A percentile compares a stretch with the other conserved stretches of the same genome.
Conservation (phyloP, 2,329 filamentous ascomycete species). For the Ophiocordyceps camponoti-leonardi region DNA sequence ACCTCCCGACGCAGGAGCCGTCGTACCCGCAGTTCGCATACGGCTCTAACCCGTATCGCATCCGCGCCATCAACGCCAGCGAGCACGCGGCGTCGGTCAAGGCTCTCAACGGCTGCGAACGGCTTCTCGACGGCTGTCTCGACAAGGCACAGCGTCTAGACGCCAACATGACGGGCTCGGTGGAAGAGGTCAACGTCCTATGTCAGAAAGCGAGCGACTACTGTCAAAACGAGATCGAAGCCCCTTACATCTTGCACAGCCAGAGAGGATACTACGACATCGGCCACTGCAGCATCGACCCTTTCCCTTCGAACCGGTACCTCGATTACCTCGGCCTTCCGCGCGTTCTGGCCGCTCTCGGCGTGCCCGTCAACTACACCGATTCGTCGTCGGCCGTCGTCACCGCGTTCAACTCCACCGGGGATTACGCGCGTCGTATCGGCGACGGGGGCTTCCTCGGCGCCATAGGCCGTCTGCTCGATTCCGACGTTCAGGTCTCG, state of each 20-base stretch:
- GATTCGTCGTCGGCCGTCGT: conserved; percentile 22
- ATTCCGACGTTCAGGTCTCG: conserved; percentile 48
- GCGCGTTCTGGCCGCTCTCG: conserved; percentile 38
- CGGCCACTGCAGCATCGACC: conserved; percentile 33
- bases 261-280: conserved; percentile 38
- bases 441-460: conserved; percentile 24
- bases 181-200: conserved; percentile 28
- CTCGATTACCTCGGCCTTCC: conserved; percentile 42
- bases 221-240: conserved; percentile 28
- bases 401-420: conserved; percentile 41
- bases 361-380: conserved; percentile 42
- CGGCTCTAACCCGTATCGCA: conserved; percentile 42
- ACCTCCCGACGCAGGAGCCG: conserved; percentile 41
- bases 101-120: conserved; percentile 27
- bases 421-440: conserved; percentile 27
- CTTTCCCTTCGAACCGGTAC: conserved; percentile 35
- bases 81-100: conserved; percentile 9
- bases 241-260: not conserved
- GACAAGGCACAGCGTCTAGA: conserved; percentile 23
- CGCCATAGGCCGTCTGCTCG: conserved; percentile 40
- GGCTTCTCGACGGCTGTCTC: conserved; percentile 32
- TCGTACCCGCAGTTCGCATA: conserved; percentile 38
- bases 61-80: conserved; percentile 36
- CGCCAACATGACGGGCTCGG: conserved; percentile 20
- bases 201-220: conserved; percentile 38